phyloP scores from a whole-genome alignment of 2,329 filamentous ascomycete species.

The Leptographium wingfieldii region DNA sequence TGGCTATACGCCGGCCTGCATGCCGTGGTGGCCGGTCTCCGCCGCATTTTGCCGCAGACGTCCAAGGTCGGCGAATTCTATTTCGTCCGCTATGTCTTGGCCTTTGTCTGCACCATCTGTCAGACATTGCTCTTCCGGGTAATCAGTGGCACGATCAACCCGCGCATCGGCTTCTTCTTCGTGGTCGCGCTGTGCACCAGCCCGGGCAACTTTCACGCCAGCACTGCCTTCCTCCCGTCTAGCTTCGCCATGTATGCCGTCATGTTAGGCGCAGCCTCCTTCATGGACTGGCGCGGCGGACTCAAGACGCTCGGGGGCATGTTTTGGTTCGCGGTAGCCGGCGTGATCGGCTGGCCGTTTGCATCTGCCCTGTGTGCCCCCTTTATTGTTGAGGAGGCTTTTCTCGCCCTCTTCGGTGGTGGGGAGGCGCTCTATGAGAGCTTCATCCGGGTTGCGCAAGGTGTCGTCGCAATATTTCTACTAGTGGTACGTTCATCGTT shows the following conservation, averaged over 20 bases:
- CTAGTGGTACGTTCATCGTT: constrained; percentile 47
- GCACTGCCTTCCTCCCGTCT: constrained; percentile 75
- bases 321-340: constrained; percentile 79
- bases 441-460: constrained; percentile 51
- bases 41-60: constrained; percentile 48
- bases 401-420: constrained; percentile 35
- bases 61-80: constrained; percentile 72
- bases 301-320: constrained; percentile 73
- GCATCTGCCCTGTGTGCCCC: constrained; percentile 69
- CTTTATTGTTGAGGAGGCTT: constrained; percentile 64
- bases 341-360: constrained; percentile 89
- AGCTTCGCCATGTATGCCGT: constrained; percentile 94
- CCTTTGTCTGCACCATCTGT: constrained; percentile 63
- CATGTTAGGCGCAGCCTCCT: constrained; percentile 75
- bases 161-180: constrained; percentile 76
- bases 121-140: constrained; percentile 73
- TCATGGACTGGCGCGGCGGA: constrained; percentile 79
- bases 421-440: constrained; percentile 48
- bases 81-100: constrained; percentile 64
- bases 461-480: constrained; percentile 50
- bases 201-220: constrained; percentile 88
- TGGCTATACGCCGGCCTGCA: constrained; percentile 85
- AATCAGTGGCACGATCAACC: constrained; percentile 64
- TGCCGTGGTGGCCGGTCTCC: constrained; percentile 55
- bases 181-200: constrained; percentile 64